Percentiles rank a stretch among this genome's conserved stretches.
Conservation (phyloP, 306 rosid genomes). For the Rubus idaeus region DNA sequence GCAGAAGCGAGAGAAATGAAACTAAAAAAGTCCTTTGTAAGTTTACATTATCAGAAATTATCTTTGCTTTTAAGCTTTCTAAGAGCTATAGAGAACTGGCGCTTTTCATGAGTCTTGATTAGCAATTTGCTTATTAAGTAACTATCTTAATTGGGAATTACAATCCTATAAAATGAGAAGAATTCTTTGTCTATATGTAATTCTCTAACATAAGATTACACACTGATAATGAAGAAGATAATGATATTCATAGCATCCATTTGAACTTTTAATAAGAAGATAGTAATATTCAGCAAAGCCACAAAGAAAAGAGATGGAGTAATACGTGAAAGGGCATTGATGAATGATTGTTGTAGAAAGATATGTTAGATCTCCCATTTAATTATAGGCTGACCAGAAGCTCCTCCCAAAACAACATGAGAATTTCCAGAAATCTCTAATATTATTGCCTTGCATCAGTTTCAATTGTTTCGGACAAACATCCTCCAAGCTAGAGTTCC, state of each 20-base stretch:
- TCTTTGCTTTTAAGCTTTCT: neutral
- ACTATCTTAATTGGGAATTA: neutral
- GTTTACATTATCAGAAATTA: neutral
- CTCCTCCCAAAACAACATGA: constrained; percentile 67
- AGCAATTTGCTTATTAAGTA: neutral
- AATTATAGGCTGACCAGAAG: constrained; percentile 46
- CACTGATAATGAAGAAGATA: neutral
- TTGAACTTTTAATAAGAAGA: neutral
- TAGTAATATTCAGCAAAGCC: neutral
- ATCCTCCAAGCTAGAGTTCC: constrained; percentile 59
- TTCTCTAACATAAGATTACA: neutral
- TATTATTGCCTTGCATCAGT: constrained; percentile 58
- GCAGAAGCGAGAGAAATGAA: neutral
- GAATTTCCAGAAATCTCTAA: constrained; percentile 76
- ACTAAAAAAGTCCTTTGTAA: neutral
- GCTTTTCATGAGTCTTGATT: neutral
- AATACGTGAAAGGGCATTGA: constrained; percentile 44
- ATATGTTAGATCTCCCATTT: constrained; percentile 61
- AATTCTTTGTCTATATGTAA: neutral
- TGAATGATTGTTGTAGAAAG: constrained; percentile 87
- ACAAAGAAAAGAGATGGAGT: neutral
- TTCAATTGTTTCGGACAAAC: constrained; percentile 63
- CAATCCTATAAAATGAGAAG: neutral
- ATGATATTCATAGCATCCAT: neutral
- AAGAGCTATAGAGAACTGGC: too few species aligned